These are phyloP conservation scores for Podospora sp. DNA, from an alignment of 495 filamentous ascomycete genomes.

Conservation along the genomic window DNA sequence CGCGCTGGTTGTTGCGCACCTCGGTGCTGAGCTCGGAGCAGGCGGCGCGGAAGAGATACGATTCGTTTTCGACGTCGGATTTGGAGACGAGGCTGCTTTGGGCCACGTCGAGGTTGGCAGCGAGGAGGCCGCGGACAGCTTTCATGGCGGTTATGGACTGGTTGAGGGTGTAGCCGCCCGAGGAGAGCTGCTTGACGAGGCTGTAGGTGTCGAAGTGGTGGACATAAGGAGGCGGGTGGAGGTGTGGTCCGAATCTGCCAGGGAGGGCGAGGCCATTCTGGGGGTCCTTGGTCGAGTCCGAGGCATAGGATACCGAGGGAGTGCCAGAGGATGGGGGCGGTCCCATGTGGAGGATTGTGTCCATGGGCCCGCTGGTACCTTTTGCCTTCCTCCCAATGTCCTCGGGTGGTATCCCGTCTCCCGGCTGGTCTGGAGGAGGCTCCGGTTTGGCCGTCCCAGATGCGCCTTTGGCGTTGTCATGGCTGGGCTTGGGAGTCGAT, in stretches of 20 bases:
- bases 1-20: conserved; percentile 61
- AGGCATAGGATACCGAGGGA: conserved; percentile 21
- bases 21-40: conserved; percentile 90
- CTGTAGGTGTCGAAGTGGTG: conserved; percentile 97
- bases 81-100: conserved; percentile 74
- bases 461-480: not conserved
- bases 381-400: conserved; percentile 12
- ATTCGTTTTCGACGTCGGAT: conserved; percentile 82
- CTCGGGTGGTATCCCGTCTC: not conserved
- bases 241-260: conserved; percentile 50
- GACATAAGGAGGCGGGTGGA: conserved; percentile 76
- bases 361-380: conserved; percentile 54
- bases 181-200: conserved; percentile 74
- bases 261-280: conserved; percentile 40
- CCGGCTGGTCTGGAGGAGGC: not conserved
- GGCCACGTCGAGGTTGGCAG: conserved; percentile 77
- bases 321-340: conserved; percentile 49
- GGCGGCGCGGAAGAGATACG: conserved; percentile 91
- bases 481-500: not conserved
- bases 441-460: not conserved
- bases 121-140: conserved; percentile 73
- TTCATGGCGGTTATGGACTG: conserved; percentile 88
- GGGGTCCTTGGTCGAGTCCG: conserved; percentile 3
- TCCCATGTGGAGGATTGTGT: conserved; percentile 65
- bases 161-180: conserved; percentile 64